Evolutionary conservation across 441 rosid genomes (phyloP).

Genomic region (Corymbia citriodora): DNA sequence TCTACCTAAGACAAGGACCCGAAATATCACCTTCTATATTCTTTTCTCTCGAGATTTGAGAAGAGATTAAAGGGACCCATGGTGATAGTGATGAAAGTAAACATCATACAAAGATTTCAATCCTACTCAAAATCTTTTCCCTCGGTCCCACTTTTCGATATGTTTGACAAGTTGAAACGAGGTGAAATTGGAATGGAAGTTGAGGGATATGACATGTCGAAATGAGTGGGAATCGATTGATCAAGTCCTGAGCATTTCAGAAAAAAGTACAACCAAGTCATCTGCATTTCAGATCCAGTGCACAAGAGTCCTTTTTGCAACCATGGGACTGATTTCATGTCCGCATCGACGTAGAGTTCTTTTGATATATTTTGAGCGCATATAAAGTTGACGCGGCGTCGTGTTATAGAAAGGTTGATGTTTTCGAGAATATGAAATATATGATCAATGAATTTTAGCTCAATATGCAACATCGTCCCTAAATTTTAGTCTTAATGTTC

Average conservation of each 20-base stretch:
- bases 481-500: no score
- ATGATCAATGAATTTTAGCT: no score
- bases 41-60: no score
- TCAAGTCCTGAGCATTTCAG: neutral
- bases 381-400: rapidly evolving
- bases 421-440: rapidly evolving
- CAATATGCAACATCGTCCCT: no score
- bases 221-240: neutral
- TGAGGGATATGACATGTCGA: neutral
- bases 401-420: rapidly evolving
- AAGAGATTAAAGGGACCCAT: no score
- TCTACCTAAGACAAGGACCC: no score
- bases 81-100: no score
- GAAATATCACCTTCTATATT: no score
- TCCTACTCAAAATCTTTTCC: no score
- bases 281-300: rapidly evolving
- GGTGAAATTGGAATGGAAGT: neutral
- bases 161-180: neutral
- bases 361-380: neutral
- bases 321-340: rapidly evolving
- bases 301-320: rapidly evolving
- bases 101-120: no score
- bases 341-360: rapidly evolving
- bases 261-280: rapidly evolving
- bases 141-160: no score